phyloP scores from a whole-genome alignment of 345 rosid species.

The Alliaria petiolata region DNA sequence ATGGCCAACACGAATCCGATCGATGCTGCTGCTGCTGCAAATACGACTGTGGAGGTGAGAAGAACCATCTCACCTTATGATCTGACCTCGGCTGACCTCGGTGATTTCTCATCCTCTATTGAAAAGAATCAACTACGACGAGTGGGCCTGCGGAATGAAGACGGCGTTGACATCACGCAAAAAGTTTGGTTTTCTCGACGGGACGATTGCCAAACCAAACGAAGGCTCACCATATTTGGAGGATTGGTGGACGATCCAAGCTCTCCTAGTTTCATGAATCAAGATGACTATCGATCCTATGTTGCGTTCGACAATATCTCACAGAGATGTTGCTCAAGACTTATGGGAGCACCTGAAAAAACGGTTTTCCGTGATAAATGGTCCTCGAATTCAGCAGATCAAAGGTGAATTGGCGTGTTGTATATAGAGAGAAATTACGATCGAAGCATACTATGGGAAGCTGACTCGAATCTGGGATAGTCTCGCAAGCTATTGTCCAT shows the following conservation, averaged over 20 bases:
- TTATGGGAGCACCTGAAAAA: background rate
- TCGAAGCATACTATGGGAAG: background rate
- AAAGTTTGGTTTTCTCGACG: background rate
- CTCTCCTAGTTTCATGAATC: no score
- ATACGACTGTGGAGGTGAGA: background rate
- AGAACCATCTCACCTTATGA: background rate
- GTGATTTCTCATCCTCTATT: background rate
- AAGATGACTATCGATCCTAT: background rate
- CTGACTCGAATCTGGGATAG: background rate
- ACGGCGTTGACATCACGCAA: no score
- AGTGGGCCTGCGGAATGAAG: no score
- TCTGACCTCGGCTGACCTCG: background rate
- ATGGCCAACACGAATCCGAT: no score
- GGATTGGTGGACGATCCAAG: background rate
- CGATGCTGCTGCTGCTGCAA: no score
- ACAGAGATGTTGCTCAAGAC: background rate
- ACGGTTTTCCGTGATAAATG: background rate
- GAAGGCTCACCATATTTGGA: background rate
- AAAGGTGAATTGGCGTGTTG: background rate
- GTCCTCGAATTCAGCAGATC: background rate
- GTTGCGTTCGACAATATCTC: background rate
- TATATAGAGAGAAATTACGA: background rate
- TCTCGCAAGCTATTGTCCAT: background rate
- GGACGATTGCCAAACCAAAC: background rate
- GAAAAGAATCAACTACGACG: no score